Base-by-base conservation (phyloP, 176 grass and related monocot species). In the Thinopyrum elongatum region DNA sequence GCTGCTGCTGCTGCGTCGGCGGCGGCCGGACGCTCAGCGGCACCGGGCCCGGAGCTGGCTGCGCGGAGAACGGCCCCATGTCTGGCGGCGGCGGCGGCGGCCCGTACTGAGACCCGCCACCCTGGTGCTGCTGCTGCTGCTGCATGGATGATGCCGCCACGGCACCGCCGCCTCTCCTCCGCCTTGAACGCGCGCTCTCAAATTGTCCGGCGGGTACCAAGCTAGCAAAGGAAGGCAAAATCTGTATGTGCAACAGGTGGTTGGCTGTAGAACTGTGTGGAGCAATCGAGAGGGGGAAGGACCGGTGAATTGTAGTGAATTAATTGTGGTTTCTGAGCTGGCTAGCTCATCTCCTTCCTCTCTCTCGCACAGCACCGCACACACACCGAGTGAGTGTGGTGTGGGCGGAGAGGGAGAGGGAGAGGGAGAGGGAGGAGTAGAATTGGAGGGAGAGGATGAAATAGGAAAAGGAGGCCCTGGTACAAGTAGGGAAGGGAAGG, bases 371-470 rank as follows among this genome's bases (percentile, higher is more conserved):
- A 38, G 11, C 60, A n/a, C n/a, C n/a, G n/a, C n/a, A 39, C 82
- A 79, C 91, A 78, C 86, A 86, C 86, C 80, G 70, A 57, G 81
- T 22, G 83, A 66, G 69, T 55, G 83, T 63, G 83, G 83, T 81
- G 89, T 26, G 79, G 71, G 83, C 63, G 74, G 74, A 39, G 87
- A 65, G 80, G 62, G 53, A 41, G 85, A 36, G 36, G 44, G 44
- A 49, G 44, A 47, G 46, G 41, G 41, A 42, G 55, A n/a, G n/a
- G n/a, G n/a, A n/a, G 3, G 36, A 65, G 80, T 70, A 79, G 86
- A 84, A 86, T 84, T 87, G 73, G 87, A 87, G 80, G 79, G 83
- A 86, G 88, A 38, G 83, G 83, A 90, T 90, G 88, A 86, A 90
- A 86, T 86, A 82, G 83, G 88, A 91, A 84, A 84, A 84, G 75